phyloP scores from a whole-genome alignment of 179 eudicot genomes.

The Beta macrorhiza region DNA sequence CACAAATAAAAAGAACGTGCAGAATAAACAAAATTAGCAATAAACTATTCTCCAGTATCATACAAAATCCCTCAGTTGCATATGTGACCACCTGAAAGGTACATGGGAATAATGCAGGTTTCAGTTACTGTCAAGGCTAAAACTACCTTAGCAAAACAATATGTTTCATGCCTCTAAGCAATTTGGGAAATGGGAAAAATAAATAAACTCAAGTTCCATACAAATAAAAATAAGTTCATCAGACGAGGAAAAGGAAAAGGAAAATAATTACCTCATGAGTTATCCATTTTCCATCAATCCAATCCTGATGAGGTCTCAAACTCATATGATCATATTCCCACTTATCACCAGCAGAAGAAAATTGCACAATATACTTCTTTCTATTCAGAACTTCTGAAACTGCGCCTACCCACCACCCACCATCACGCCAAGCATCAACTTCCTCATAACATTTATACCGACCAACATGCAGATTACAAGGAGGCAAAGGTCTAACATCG shows the following conservation, averaged over 20 bases:
- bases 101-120: too few relatives aligned
- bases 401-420: slow-evolving; percentile 17
- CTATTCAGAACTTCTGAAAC: slow-evolving; percentile 4
- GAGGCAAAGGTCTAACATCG: slow-evolving; percentile 17
- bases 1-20: too few relatives aligned
- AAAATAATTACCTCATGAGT: neutral
- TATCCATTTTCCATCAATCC: slow-evolving; percentile 15
- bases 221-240: too few relatives aligned
- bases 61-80: too few relatives aligned
- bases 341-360: neutral
- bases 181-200: neutral
- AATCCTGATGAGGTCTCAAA: slow-evolving; percentile 23
- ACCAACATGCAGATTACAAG: neutral
- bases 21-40: too few relatives aligned
- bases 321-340: neutral
- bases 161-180: neutral
- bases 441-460: slow-evolving; percentile 9
- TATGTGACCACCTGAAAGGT: too few relatives aligned
- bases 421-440: slow-evolving; percentile 15
- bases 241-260: neutral
- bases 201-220: neutral
- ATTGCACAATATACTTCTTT: slow-evolving; percentile 4
- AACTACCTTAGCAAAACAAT: too few relatives aligned
- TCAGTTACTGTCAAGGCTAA: too few relatives aligned
- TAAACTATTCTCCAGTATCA: too few relatives aligned